phyloP scores from a whole-genome alignment of 345 rosid species.

The Alliaria petiolata region DNA sequence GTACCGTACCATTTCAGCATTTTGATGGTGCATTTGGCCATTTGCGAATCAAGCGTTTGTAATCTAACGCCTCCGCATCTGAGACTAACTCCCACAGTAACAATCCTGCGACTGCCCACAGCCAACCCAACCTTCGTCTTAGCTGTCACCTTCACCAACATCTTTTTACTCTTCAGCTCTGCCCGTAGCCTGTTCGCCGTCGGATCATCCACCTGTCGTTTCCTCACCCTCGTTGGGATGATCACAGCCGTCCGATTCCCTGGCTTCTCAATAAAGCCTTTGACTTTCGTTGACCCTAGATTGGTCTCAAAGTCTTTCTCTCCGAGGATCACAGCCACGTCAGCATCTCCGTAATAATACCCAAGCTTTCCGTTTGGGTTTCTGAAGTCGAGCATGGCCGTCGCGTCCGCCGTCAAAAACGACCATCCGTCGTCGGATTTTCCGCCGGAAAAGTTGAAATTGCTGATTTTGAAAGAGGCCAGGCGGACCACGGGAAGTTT shows the following conservation, averaged over 20 bases:
- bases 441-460: conserved; percentile 40
- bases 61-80: conserved; percentile 46
- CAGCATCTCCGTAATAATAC: conserved; percentile 38
- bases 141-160: conserved; percentile 46
- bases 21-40: conserved; percentile 62
- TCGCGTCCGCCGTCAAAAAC: conserved; percentile 42
- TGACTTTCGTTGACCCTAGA: conserved; percentile 41
- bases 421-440: conserved; percentile 47
- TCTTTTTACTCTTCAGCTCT: conserved; percentile 33
- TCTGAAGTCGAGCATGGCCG: conserved; percentile 47
- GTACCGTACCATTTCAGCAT: conserved; percentile 56
- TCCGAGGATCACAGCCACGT: conserved; percentile 39
- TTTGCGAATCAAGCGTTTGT: conserved; percentile 41
- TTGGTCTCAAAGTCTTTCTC: conserved; percentile 32
- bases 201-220: conserved; percentile 42
- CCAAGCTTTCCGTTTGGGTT: conserved; percentile 61
- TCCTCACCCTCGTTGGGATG: conserved; percentile 40
- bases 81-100: conserved; percentile 42
- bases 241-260: conserved; percentile 52
- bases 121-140: conserved; percentile 51
- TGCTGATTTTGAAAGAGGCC: conserved; percentile 46
- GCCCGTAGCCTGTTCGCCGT: conserved; percentile 34
- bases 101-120: conserved; percentile 38
- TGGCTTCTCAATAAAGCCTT: conserved; percentile 41
- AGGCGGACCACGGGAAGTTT: conserved; percentile 63